A percentile compares a stretch with the other conserved stretches of the same genome.
These are phyloP conservation scores for Dipodascus albidus DNA, from an alignment of 805 yeast genomes.

Conservation along the genomic window DNA sequence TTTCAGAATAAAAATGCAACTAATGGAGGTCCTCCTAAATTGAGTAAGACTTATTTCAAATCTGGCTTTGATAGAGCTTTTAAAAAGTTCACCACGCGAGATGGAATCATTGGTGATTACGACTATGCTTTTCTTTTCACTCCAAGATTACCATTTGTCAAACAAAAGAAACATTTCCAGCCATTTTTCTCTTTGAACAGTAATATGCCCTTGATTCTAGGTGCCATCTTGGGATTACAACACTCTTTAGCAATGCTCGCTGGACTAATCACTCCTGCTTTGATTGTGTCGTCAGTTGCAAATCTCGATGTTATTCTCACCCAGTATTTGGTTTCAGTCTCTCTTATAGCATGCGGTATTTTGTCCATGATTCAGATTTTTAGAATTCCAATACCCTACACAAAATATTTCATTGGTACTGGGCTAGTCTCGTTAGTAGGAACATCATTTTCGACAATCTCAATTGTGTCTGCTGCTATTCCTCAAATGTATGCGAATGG, in stretches of 20 bases:
- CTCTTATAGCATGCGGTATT: conserved; percentile 59
- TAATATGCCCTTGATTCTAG: conserved; percentile 72
- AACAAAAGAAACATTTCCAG: conserved; percentile 38
- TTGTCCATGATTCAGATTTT: conserved; percentile 69
- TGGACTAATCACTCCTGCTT: conserved; percentile 77
- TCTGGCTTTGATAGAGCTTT: background rate
- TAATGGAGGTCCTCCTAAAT: no score
- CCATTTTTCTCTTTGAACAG: conserved; percentile 78
- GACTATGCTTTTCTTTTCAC: conserved; percentile 71
- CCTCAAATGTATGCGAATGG: conserved; percentile 75
- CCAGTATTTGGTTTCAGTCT: conserved; percentile 61
- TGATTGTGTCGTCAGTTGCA: conserved; percentile 56
- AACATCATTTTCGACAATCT: conserved; percentile 78
- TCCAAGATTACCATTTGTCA: conserved; percentile 64
- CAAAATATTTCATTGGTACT: conserved; percentile 74
- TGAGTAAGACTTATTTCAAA: no score
- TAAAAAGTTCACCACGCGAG: conserved; percentile 48
- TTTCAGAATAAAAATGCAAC: no score
- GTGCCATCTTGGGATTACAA: conserved; percentile 71
- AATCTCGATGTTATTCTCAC: conserved; percentile 37
- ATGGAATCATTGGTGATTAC: conserved; percentile 80
- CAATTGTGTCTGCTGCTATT: conserved; percentile 63
- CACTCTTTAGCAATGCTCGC: conserved; percentile 88
- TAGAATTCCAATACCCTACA: conserved; percentile 61
- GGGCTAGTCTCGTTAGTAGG: conserved; percentile 88